These are phyloP conservation scores for Cucumis hystrix DNA, from an alignment of 306 rosid genomes.

Conservation along the genomic window DNA sequence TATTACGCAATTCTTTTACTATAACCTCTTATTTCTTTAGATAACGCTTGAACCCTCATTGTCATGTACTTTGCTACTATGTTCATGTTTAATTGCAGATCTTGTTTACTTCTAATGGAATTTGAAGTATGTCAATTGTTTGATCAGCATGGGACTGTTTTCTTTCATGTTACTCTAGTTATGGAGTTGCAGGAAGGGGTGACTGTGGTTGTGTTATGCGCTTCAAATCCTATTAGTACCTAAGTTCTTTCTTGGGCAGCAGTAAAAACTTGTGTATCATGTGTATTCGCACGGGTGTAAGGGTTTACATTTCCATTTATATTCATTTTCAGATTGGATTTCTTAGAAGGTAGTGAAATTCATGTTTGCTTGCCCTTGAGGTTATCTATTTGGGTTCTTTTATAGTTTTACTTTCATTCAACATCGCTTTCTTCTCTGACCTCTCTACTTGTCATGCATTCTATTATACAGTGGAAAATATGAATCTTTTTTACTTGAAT, in stretches of 20 bases:
- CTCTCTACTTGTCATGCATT: neutral
- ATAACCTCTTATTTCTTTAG: neutral
- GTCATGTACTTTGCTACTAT: neutral
- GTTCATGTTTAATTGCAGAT: neutral
- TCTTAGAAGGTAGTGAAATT: neutral
- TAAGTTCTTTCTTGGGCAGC: neutral
- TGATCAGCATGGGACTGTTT: neutral
- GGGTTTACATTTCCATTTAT: neutral
- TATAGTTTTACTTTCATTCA: neutral
- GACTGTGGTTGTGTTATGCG: neutral
- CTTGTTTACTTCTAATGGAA: neutral
- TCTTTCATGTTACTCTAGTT: neutral
- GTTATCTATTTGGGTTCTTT: neutral
- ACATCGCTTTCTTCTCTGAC: neutral
- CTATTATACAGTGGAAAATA: neutral
- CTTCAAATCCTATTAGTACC: neutral
- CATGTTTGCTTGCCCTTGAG: neutral
- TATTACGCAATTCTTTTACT: constrained; percentile 1
- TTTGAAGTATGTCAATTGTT: neutral
- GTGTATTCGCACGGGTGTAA: neutral
- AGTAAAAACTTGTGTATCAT: neutral
- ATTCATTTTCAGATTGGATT: neutral
- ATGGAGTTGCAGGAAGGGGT: neutral
- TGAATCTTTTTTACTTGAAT: neutral
- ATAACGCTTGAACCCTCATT: neutral